Conservation (phyloP, 441 rosid species). For the Rhodomyrtus psidioides region DNA sequence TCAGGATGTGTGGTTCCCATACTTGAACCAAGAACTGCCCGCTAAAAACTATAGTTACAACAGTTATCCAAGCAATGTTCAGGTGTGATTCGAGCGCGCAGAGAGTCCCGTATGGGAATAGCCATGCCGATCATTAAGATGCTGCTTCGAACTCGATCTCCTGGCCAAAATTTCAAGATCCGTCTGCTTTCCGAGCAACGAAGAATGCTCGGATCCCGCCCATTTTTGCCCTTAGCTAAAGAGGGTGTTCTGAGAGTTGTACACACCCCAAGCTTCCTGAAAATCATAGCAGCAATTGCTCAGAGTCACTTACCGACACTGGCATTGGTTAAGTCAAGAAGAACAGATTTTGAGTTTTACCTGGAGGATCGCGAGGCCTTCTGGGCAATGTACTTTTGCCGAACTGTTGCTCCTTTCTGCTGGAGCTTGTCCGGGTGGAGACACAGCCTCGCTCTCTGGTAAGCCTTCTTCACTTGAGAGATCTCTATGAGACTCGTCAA, state of each 20-base stretch:
- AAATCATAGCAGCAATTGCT: background rate
- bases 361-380: conserved; percentile 76
- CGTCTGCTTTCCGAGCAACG: background rate
- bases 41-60: background rate
- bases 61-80: background rate
- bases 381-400: conserved; percentile 61
- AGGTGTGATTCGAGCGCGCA: background rate
- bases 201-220: background rate
- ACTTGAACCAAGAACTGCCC: too few species aligned
- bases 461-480: conserved; percentile 80
- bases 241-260: conserved; percentile 33
- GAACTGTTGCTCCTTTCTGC: conserved; percentile 63
- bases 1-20: too few species aligned
- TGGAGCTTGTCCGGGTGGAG: conserved; percentile 95
- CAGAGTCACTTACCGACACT: background rate
- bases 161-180: background rate
- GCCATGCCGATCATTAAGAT: background rate
- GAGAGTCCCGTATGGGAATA: background rate
- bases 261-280: conserved; percentile 57
- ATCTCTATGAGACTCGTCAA: conserved; percentile 54
- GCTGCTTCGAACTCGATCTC: background rate
- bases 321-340: background rate
- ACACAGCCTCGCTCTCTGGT: conserved; percentile 87
- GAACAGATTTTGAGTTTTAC: conserved; percentile 15
- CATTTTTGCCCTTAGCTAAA: conserved; percentile 4